A percentile compares a stretch with the other conserved stretches of the same genome.
Evolutionary conservation across 192 early-diverging fungal species (phyloP).

Genomic region (Coemansia sp.): DNA sequence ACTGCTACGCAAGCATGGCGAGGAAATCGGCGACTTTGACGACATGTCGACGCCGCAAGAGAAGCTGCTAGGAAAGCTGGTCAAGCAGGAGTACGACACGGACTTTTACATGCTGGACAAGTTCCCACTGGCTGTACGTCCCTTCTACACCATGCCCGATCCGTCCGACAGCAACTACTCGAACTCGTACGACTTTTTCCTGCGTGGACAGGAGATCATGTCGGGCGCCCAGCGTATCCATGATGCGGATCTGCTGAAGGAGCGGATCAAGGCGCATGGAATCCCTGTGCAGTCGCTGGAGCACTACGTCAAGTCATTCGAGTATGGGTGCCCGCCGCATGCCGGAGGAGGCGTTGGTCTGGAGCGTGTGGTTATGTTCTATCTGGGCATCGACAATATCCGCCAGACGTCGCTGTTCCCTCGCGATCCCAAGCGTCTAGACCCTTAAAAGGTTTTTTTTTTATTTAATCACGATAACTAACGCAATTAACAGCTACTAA

Average conservation of each 20-base stretch:
- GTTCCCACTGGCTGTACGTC: slow-evolving; percentile 92
- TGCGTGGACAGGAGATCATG: slow-evolving; percentile 97
- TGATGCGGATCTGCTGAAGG: slow-evolving; percentile 74
- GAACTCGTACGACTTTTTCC: slow-evolving; percentile 99
- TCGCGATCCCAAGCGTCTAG: slow-evolving; percentile 91
- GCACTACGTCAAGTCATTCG: slow-evolving; percentile 93
- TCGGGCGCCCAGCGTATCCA: slow-evolving; percentile 99
- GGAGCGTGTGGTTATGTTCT: slow-evolving; percentile 97
- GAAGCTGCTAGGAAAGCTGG: slow-evolving; percentile 77
- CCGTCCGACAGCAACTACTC: slow-evolving; percentile 81
- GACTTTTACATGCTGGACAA: slow-evolving; percentile 99
- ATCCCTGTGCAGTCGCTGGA: slow-evolving; percentile 81
- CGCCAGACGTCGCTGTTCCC: slow-evolving; percentile 91
- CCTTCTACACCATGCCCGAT: slow-evolving; percentile 99
- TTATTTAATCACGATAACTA: slow-evolving; percentile 38
- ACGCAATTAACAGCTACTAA: slow-evolving; percentile 61
- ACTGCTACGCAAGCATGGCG: slow-evolving; percentile 82
- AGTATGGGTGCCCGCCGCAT: slow-evolving; percentile 94
- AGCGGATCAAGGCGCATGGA: slow-evolving; percentile 72
- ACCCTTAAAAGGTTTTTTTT: slow-evolving; percentile 59
- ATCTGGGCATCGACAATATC: slow-evolving; percentile 92
- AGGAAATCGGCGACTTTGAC: slow-evolving; percentile 89
- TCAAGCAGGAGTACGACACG: slow-evolving; percentile 90
- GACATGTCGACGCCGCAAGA: slow-evolving; percentile 91
- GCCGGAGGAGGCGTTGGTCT: slow-evolving; percentile 96